Conservation (phyloP, 441 rosid genomes). For the Mallotus repandus region DNA sequence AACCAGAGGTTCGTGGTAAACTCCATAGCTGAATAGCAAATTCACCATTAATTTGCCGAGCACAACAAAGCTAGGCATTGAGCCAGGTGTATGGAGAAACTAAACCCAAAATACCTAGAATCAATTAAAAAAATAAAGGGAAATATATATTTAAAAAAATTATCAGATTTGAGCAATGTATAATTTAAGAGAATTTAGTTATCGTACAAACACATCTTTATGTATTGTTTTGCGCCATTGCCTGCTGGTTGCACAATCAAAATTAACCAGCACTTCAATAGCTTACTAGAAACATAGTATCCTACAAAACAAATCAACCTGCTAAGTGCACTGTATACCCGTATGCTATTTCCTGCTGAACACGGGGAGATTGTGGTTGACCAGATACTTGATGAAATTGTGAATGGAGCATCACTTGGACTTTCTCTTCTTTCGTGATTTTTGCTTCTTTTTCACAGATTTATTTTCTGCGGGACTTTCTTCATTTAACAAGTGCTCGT, state of each 20-base stretch:
- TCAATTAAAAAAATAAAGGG: no score
- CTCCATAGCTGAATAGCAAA: no score
- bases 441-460: neutral
- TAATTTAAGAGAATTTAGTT: neutral
- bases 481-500: constrained; percentile 64
- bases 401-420: neutral
- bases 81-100: no score
- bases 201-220: neutral
- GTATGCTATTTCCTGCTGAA: neutral
- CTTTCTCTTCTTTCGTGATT: constrained; percentile 16
- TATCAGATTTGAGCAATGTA: no score
- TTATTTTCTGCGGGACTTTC: constrained; percentile 29
- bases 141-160: no score
- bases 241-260: neutral
- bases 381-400: neutral
- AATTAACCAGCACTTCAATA: constrained; percentile 1
- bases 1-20: no score
- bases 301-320: neutral
- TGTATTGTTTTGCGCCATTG: neutral
- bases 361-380: neutral
- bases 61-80: no score
- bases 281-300: neutral
- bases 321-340: neutral
- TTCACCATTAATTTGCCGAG: no score
- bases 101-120: no score